Conservation (phyloP, 176 grass and related monocot genomes). For the Rhynchospora breviuscula region DNA sequence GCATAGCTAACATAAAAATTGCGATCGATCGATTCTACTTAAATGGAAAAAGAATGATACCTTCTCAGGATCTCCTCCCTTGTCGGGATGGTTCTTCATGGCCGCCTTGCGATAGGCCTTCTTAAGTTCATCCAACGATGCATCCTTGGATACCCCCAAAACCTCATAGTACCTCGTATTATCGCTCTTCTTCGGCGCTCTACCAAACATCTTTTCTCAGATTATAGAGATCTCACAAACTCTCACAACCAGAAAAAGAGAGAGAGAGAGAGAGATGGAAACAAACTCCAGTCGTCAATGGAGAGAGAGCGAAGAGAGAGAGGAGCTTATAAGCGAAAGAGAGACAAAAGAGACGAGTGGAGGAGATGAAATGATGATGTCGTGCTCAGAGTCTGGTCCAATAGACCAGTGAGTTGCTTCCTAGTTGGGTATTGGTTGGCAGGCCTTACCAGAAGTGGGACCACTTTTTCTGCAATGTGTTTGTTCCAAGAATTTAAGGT, state of each 20-base stretch:
- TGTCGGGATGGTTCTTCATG: conserved; percentile 96
- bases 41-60: conserved; percentile 25
- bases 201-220: conserved; percentile 48
- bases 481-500: neutral
- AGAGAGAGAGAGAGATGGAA: neutral
- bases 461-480: neutral
- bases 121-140: conserved; percentile 65
- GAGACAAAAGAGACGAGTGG: neutral
- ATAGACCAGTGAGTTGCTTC: neutral
- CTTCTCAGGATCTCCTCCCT: conserved; percentile 91
- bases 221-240: neutral
- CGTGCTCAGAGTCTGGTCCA: neutral
- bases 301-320: neutral
- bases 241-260: neutral
- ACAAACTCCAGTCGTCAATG: neutral
- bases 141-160: conserved; percentile 61
- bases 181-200: conserved; percentile 84
- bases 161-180: conserved; percentile 86
- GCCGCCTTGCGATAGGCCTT: conserved; percentile 93
- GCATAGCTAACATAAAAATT: neutral
- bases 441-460: neutral
- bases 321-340: neutral
- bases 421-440: neutral
- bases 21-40: neutral
- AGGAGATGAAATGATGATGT: conserved; percentile 2